Conservation (phyloP, 2,329 filamentous ascomycete genomes). For the Claviceps sp. region DNA sequence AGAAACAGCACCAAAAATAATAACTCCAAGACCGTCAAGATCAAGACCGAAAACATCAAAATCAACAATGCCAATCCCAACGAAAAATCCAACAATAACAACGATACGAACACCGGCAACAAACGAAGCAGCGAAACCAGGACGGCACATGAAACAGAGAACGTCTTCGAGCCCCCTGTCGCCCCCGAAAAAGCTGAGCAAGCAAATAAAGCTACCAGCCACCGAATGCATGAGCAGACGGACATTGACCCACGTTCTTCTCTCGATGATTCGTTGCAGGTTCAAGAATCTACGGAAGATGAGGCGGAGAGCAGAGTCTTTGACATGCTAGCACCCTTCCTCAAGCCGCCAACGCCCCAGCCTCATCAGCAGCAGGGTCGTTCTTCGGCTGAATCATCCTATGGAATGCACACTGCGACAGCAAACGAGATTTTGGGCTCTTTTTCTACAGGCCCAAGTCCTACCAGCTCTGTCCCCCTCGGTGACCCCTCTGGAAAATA, state of each 20-base stretch:
- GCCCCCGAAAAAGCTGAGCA: background rate
- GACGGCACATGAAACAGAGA: background rate
- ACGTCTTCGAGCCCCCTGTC: background rate
- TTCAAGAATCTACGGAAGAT: constrained; percentile 12
- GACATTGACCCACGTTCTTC: background rate
- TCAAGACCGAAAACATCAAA: background rate
- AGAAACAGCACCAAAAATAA: background rate
- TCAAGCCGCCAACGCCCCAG: constrained; percentile 31
- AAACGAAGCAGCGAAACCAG: background rate
- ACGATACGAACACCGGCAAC: background rate
- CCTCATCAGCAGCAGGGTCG: constrained; percentile 17
- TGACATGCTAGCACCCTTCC: constrained; percentile 34
- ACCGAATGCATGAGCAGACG: background rate
- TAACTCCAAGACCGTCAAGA: background rate
- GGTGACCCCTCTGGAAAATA: constrained; percentile 20
- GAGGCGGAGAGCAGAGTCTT: constrained; percentile 27
- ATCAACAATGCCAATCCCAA: background rate
- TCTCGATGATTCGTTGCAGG: background rate
- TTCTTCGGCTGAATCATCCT: constrained; percentile 31
- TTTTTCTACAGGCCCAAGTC: constrained; percentile 19
- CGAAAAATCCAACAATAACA: background rate
- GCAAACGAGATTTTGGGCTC: constrained; percentile 37
- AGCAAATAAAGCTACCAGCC: background rate
- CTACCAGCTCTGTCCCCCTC: constrained; percentile 15
- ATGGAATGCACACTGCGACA: constrained; percentile 40